Conservation (phyloP, 2,329 filamentous ascomycete species). For the Sarocladium brachiariae region DNA sequence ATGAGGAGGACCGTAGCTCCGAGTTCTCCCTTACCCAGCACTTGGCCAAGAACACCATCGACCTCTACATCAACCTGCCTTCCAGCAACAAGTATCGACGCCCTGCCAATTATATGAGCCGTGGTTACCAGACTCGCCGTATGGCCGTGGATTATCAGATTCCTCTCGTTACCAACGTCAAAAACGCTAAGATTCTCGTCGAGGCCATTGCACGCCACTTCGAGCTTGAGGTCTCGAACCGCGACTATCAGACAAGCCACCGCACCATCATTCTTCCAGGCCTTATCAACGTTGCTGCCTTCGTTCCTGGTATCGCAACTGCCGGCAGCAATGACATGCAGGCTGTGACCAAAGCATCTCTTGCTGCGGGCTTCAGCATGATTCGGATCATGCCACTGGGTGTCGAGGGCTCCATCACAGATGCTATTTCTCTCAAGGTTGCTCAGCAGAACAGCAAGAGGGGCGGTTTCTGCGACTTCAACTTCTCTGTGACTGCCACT, state of each 20-base stretch:
- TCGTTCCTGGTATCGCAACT: slow-evolving; percentile 66
- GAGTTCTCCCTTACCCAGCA: slow-evolving; percentile 97
- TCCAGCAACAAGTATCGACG: slow-evolving; percentile 96
- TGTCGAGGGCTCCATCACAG: slow-evolving; percentile 64
- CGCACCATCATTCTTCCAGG: slow-evolving; percentile 67
- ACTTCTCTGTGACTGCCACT: slow-evolving; percentile 70
- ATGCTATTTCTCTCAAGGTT: slow-evolving; percentile 61
- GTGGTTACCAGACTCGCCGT: slow-evolving; percentile 90
- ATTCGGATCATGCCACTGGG: slow-evolving; percentile 72
- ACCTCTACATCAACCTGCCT: slow-evolving; percentile 98
- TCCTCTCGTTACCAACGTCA: slow-evolving; percentile 95
- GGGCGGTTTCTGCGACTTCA: slow-evolving; percentile 69
- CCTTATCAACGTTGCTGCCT: slow-evolving; percentile 72
- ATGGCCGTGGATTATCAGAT: slow-evolving; percentile 99
- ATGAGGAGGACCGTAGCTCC: slow-evolving; percentile 78
- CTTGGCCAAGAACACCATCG: slow-evolving; percentile 94
- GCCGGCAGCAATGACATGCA: slow-evolving; percentile 61
- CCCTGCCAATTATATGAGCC: slow-evolving; percentile 97
- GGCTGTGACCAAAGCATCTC: slow-evolving; percentile 63
- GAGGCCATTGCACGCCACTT: slow-evolving; percentile 90
- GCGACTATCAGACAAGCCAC: slow-evolving; percentile 90
- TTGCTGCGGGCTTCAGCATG: slow-evolving; percentile 73
- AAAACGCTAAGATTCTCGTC: slow-evolving; percentile 95
- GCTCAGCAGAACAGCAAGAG: slow-evolving; percentile 65
- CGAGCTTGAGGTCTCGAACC: slow-evolving; percentile 71